phyloP scores from a whole-genome alignment of 2,329 filamentous ascomycete species.

The Cladosporium sp. region DNA sequence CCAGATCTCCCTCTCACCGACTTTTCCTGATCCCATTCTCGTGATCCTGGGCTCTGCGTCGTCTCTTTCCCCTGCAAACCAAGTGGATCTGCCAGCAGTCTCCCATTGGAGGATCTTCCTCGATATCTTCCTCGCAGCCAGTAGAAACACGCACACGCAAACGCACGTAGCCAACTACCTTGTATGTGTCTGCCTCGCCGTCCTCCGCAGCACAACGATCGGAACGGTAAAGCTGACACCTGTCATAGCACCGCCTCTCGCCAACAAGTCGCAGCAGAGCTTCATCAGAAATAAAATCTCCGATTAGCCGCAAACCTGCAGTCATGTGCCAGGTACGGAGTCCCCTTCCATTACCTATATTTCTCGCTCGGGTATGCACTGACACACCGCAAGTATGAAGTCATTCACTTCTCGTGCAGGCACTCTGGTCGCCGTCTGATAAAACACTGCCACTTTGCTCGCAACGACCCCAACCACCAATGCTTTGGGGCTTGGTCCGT shows the following conservation, averaged over 20 bases:
- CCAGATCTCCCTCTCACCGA: slow-evolving; percentile 9
- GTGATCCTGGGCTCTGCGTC: slow-evolving; percentile 5
- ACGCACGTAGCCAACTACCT: slow-evolving; percentile 17
- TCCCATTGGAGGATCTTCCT: slow-evolving; percentile 15
- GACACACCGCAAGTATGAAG: slow-evolving; percentile 71
- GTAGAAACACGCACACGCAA: not conserved
- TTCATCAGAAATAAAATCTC: not conserved
- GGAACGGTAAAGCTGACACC: slow-evolving; percentile 12
- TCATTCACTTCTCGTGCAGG: slow-evolving; percentile 65
- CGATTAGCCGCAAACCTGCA: slow-evolving; percentile 9
- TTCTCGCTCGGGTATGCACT: slow-evolving; percentile 3
- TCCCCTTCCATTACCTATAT: not conserved
- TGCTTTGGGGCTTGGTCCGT: slow-evolving; percentile 69
- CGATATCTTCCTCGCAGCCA: not conserved
- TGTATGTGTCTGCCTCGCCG: slow-evolving; percentile 10
- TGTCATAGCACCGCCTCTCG: slow-evolving; percentile 6
- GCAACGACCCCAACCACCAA: slow-evolving; percentile 68
- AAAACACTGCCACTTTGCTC: slow-evolving; percentile 72
- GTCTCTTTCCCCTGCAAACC: slow-evolving; percentile 7
- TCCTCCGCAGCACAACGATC: slow-evolving; percentile 12
- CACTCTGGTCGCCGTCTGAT: slow-evolving; percentile 62
- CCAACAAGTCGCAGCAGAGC: not conserved
- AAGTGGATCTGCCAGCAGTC: slow-evolving; percentile 13
- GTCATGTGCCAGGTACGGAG: slow-evolving; percentile 20
- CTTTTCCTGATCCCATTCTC: slow-evolving; percentile 2